These are phyloP conservation scores for Diversispora eburnea DNA, from an alignment of 192 early-diverging fungal genomes.

Conservation along the genomic window DNA sequence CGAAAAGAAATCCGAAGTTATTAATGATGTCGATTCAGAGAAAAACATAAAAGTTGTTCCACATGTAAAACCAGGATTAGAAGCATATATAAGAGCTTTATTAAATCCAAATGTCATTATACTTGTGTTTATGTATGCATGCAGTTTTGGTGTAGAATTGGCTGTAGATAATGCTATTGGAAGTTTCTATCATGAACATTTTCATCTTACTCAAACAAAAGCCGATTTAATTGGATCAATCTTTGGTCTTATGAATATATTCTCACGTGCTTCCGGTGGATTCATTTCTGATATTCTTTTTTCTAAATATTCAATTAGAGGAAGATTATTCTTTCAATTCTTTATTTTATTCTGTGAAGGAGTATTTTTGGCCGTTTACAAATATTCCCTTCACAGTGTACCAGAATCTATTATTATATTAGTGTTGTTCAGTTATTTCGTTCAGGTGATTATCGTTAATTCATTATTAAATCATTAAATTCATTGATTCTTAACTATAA, in stretches of 20 bases:
- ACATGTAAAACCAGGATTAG: neutral
- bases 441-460: constrained; percentile 30
- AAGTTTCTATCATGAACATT: constrained; percentile 44
- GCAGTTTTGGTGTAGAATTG: constrained; percentile 62
- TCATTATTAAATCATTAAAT: neutral
- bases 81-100: constrained; percentile 22
- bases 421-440: constrained; percentile 52
- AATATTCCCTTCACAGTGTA: constrained; percentile 34
- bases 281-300: constrained; percentile 49
- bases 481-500: too few relatives aligned
- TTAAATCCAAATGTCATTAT: constrained; percentile 43
- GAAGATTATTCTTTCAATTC: constrained; percentile 48
- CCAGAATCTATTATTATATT: constrained; percentile 42
- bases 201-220: constrained; percentile 37
- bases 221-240: constrained; percentile 55
- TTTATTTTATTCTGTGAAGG: constrained; percentile 46
- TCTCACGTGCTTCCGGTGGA: constrained; percentile 60
- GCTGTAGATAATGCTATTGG: constrained; percentile 56
- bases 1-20: constrained; percentile 40
- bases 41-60: neutral
- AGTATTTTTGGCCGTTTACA: constrained; percentile 49
- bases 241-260: constrained; percentile 66
- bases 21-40: constrained; percentile 39
- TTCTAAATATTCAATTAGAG: constrained; percentile 36
- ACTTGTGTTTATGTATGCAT: constrained; percentile 55